A percentile compares a stretch with the other conserved stretches of the same genome.
Conservation (phyloP, 2,329 filamentous ascomycete genomes). For the Fusarium buharicum region DNA sequence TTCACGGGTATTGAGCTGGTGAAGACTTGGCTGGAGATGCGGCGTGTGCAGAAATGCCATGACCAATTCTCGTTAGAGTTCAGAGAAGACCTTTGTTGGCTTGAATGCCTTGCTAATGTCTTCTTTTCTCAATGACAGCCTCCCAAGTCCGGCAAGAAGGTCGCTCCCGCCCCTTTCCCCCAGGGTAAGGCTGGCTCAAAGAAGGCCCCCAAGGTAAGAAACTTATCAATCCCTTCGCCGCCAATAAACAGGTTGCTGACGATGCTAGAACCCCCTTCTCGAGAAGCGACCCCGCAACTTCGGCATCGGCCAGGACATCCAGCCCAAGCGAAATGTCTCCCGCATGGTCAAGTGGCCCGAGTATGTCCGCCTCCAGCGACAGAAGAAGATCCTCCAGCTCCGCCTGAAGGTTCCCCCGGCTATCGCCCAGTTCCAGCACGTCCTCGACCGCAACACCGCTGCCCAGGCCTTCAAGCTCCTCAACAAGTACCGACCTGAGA, state of each 20-base stretch:
- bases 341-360: constrained; percentile 99
- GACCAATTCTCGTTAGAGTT: constrained; percentile 86
- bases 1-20: constrained; percentile 52
- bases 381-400: constrained; percentile 95
- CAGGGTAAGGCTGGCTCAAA: constrained; percentile 90
- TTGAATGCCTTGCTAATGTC: constrained; percentile 90
- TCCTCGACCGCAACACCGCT: constrained; percentile 95
- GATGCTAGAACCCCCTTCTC: constrained; percentile 90
- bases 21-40: constrained; percentile 75
- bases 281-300: constrained; percentile 98
- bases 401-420: constrained; percentile 98
- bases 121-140: constrained; percentile 99
- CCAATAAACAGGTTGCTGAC: not conserved
- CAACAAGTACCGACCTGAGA: constrained; percentile 99
- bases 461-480: constrained; percentile 98
- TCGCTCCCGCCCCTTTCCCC: constrained; percentile 95
- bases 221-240: not conserved
- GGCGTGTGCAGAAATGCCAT: constrained; percentile 65
- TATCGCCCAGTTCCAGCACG: constrained; percentile 97
- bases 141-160: constrained; percentile 98
- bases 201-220: constrained; percentile 95
- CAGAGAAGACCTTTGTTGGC: constrained; percentile 81
- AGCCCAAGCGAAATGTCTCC: constrained; percentile 93
- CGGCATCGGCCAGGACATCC: constrained; percentile 98
- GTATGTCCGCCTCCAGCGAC: constrained; percentile 97